A percentile compares a stretch with the other conserved stretches of the same genome.
Evolutionary conservation across 768 basidiomycete genomes (phyloP).

Genomic region (Lentinula sp.): DNA sequence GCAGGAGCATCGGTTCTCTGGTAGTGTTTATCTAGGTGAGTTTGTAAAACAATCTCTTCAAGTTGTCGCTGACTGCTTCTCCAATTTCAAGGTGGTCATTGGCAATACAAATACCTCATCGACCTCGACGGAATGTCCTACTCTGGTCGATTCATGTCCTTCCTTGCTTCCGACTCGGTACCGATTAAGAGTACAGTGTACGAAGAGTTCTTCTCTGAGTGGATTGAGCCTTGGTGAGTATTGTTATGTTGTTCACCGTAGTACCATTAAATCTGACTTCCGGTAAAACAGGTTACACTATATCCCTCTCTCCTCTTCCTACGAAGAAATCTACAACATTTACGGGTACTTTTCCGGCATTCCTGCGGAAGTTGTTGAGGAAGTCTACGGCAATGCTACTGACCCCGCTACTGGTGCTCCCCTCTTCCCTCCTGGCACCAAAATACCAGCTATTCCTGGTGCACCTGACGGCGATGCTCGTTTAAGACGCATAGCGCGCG

Average conservation of each 20-base stretch:
- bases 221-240: constrained; percentile 64
- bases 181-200: constrained; percentile 70
- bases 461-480: constrained; percentile 60
- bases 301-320: constrained; percentile 84
- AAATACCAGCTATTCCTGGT: constrained; percentile 3
- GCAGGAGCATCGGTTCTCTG: constrained; percentile 60
- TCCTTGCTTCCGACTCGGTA: constrained; percentile 57
- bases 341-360: constrained; percentile 91
- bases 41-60: background rate
- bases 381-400: background rate
- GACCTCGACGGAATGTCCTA: constrained; percentile 79
- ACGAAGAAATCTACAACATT: constrained; percentile 91
- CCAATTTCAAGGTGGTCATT: constrained; percentile 34
- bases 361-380: constrained; percentile 38
- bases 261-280: background rate
- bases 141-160: constrained; percentile 60
- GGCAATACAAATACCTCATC: constrained; percentile 64
- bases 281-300: constrained; percentile 87
- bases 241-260: too few species aligned
- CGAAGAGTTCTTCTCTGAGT: constrained; percentile 65
- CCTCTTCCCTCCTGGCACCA: background rate
- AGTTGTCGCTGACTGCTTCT: background rate
- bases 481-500: constrained; percentile 77
- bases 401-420: background rate
- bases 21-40: constrained; percentile 68